Conservation (phyloP, 768 basidiomycete species). For the Dacryopinax spathularia region DNA sequence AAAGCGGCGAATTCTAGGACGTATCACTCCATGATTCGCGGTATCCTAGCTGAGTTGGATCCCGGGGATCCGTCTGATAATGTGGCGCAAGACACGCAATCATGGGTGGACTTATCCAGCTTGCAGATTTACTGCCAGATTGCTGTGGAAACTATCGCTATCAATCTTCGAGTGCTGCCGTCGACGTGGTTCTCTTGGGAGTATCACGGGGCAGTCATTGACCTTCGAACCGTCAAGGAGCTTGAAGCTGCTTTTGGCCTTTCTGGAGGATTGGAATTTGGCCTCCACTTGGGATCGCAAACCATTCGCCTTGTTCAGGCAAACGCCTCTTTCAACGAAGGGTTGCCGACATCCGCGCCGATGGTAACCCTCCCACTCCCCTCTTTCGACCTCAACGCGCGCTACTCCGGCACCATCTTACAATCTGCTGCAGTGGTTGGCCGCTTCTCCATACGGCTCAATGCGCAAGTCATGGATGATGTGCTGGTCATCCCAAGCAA, state of each 20-base stretch:
- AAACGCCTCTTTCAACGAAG: background rate
- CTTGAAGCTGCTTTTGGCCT: background rate
- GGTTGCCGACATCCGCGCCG: background rate
- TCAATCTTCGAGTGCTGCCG: constrained; percentile 71
- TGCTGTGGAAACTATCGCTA: constrained; percentile 35
- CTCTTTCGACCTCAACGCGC: constrained; percentile 46
- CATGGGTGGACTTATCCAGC: constrained; percentile 7
- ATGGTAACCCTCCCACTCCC: constrained; percentile 51
- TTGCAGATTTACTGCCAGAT: constrained; percentile 37
- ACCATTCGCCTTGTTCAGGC: background rate
- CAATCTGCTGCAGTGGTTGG: constrained; percentile 49
- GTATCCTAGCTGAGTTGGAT: constrained; percentile 49
- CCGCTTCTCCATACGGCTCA: constrained; percentile 56
- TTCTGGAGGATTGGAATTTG: background rate
- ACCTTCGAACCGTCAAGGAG: constrained; percentile 29
- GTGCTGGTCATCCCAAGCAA: constrained; percentile 73
- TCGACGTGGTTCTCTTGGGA: constrained; percentile 79
- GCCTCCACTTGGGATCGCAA: background rate
- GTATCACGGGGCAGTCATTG: constrained; percentile 36
- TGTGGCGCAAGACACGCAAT: constrained; percentile 17
- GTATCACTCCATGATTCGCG: constrained; percentile 51
- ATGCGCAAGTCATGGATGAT: constrained; percentile 73
- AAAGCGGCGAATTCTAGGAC: constrained; percentile 10
- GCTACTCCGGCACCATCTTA: constrained; percentile 35
- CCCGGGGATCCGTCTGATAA: constrained; percentile 23